These are phyloP conservation scores for Cyanodermella asteris DNA, from an alignment of 2,329 filamentous ascomycete genomes.

Conservation along the genomic window DNA sequence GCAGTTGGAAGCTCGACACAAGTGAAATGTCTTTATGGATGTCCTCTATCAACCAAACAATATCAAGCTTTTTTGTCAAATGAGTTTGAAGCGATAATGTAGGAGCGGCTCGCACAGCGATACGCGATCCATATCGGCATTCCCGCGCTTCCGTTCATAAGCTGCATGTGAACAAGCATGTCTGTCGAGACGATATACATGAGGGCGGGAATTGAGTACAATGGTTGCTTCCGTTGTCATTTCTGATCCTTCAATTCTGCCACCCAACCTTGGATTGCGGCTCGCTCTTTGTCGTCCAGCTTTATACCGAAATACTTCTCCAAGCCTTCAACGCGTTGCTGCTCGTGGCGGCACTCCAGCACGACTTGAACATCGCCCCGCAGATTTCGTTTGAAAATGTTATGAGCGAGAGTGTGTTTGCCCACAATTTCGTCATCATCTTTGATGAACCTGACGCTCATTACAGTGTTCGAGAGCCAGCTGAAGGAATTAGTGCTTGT, in stretches of 20 bases:
- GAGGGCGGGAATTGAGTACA: too few species aligned
- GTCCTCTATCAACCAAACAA: too few species aligned
- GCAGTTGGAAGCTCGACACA: constrained; percentile 4
- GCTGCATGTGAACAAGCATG: too few species aligned
- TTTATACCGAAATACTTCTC: constrained; percentile 30
- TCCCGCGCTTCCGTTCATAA: too few species aligned
- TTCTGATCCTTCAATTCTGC: constrained; percentile 19
- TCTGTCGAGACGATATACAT: too few species aligned
- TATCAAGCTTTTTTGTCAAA: too few species aligned
- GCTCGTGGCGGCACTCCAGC: constrained; percentile 26
- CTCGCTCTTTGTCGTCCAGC: constrained; percentile 27
- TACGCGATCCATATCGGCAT: too few species aligned
- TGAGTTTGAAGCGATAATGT: too few species aligned
- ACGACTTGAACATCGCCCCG: constrained; percentile 28
- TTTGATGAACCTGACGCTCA: constrained; percentile 33
- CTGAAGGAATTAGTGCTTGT: constrained; percentile 27
- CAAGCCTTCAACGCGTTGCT: constrained; percentile 30
- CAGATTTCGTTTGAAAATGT: constrained; percentile 30
- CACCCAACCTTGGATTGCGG: constrained; percentile 27
- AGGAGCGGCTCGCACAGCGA: too few species aligned
- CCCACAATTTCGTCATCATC: constrained; percentile 28
- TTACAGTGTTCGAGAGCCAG: constrained; percentile 32
- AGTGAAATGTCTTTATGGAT: too few species aligned
- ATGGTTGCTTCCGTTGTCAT: not conserved
- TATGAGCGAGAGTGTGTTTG: constrained; percentile 29